Conservation (phyloP, 768 basidiomycete genomes). For the Hirschioporus abietinus region DNA sequence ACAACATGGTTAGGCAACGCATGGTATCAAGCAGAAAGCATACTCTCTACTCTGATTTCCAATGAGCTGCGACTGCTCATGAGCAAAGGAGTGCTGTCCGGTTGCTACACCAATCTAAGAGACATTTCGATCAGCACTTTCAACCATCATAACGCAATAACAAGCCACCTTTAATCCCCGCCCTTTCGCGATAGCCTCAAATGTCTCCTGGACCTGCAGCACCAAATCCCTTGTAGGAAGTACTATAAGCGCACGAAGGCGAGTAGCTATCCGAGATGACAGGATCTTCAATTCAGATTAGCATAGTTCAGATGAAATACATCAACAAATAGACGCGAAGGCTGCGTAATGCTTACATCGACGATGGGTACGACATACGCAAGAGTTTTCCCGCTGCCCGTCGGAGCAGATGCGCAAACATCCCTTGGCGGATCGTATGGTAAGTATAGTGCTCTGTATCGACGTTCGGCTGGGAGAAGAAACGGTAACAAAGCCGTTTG, state of each 20-base stretch:
- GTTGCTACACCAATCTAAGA: slow-evolving; percentile 70
- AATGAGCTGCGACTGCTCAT: slow-evolving; percentile 82
- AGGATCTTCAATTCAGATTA: slow-evolving; percentile 46
- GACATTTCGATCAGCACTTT: slow-evolving; percentile 4
- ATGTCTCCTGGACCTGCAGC: slow-evolving; percentile 84
- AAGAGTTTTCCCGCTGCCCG: slow-evolving; percentile 96
- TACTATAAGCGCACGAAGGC: slow-evolving; percentile 82
- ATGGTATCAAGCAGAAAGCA: slow-evolving; percentile 16
- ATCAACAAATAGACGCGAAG: slow-evolving; percentile 50
- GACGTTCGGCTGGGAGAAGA: slow-evolving; percentile 46
- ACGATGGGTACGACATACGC: slow-evolving; percentile 94
- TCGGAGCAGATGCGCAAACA: slow-evolving; percentile 93
- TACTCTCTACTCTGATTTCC: slow-evolving; percentile 52
- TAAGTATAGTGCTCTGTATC: slow-evolving; percentile 48
- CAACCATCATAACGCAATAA: not conserved
- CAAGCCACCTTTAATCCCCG: slow-evolving; percentile 73
- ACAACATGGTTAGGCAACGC: not conserved
- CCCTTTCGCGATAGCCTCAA: slow-evolving; percentile 80
- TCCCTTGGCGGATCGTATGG: slow-evolving; percentile 69
- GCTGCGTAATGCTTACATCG: slow-evolving; percentile 45
- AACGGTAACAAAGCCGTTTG: slow-evolving; percentile 87
- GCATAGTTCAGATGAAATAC: slow-evolving; percentile 30
- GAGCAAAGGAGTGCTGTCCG: slow-evolving; percentile 90
- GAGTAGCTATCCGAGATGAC: slow-evolving; percentile 68
- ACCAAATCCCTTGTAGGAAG: slow-evolving; percentile 94